Evolutionary conservation across 2,329 filamentous ascomycete genomes (phyloP).

Genomic region (Claviceps sp.): DNA sequence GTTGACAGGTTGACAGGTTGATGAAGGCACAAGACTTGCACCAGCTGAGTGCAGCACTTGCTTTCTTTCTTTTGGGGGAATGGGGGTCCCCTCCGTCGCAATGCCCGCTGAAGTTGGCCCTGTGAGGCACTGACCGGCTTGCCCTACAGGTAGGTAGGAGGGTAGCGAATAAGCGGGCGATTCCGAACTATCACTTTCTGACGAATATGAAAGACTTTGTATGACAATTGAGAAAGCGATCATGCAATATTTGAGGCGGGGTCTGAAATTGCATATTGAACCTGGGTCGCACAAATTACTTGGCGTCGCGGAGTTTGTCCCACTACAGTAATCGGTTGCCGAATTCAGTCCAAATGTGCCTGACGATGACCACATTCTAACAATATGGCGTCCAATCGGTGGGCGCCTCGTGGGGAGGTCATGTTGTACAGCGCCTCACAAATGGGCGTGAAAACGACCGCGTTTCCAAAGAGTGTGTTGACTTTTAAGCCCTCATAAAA

Average conservation of each 20-base stretch:
- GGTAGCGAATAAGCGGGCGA: no score
- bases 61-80: neutral
- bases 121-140: neutral
- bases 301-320: neutral
- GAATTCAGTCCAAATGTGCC: conserved; percentile 1
- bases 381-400: neutral
- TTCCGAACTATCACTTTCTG: neutral
- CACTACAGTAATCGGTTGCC: neutral
- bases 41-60: neutral
- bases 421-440: neutral
- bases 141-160: no score
- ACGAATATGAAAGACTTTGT: neutral
- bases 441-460: neutral
- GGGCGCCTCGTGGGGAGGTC: neutral
- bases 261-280: conserved; percentile 1
- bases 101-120: neutral
- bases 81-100: no score
- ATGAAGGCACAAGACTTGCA: neutral
- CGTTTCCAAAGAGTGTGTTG: neutral
- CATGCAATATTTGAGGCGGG: neutral
- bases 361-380: conserved; percentile 1
- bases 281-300: neutral
- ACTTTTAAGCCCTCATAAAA: no score
- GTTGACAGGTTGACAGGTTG: neutral
- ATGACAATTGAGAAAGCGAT: neutral